phyloP scores from a whole-genome alignment of 2,329 filamentous ascomycete species.

The Sphaerostilbella broomeana region DNA sequence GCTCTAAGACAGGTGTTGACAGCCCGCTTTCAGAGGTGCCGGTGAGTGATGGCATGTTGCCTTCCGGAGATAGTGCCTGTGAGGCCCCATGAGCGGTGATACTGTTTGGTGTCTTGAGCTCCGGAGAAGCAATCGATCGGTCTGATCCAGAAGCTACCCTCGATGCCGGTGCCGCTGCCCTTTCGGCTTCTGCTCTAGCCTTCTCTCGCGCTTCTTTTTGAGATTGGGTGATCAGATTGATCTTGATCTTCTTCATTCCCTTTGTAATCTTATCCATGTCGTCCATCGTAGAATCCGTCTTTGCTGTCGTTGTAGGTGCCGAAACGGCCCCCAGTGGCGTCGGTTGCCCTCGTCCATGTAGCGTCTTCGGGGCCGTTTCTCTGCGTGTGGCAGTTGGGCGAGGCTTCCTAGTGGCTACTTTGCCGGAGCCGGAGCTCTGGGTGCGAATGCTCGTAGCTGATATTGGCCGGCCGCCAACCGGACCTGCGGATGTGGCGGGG shows the following conservation, averaged over 20 bases:
- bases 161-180: constrained; percentile 11
- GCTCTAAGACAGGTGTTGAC: constrained; percentile 20
- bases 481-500: constrained; percentile 9
- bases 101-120: constrained; percentile 7
- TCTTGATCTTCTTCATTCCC: constrained; percentile 57
- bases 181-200: constrained; percentile 21
- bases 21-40: constrained; percentile 20
- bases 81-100: background rate
- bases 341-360: constrained; percentile 33
- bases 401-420: constrained; percentile 53
- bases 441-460: constrained; percentile 34
- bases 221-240: constrained; percentile 53
- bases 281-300: constrained; percentile 19
- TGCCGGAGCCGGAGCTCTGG: constrained; percentile 27
- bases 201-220: constrained; percentile 48
- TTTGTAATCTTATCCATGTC: constrained; percentile 50
- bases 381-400: constrained; percentile 43
- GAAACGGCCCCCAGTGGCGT: constrained; percentile 14
- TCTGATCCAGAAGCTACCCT: constrained; percentile 1
- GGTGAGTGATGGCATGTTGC: constrained; percentile 19
- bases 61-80: background rate
- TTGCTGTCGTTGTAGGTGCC: constrained; percentile 11
- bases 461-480: constrained; percentile 3
- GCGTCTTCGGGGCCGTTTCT: constrained; percentile 28
- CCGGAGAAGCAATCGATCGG: constrained; percentile 2